These are phyloP conservation scores for Brettanomyces naardenensis DNA, from an alignment of 805 yeast genomes.

Conservation along the genomic window DNA sequence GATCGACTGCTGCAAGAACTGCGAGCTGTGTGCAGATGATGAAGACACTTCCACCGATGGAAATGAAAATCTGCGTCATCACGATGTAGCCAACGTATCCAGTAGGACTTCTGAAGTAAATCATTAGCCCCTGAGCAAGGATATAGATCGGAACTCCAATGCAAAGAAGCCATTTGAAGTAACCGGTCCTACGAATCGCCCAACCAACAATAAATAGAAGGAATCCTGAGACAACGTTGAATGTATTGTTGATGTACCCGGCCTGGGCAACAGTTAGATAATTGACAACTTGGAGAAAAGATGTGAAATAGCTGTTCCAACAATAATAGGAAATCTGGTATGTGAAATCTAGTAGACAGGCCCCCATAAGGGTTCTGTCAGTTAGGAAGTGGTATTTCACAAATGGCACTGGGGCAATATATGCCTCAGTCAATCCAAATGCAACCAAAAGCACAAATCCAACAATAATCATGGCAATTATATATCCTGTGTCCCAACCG, in stretches of 20 bases:
- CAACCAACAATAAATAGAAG: slow-evolving; percentile 16
- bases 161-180: slow-evolving; percentile 17
- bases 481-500: slow-evolving; percentile 30
- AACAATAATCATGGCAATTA: slow-evolving; percentile 36
- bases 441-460: slow-evolving; percentile 30
- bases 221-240: slow-evolving; percentile 19
- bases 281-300: slow-evolving; percentile 17
- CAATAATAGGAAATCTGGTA: slow-evolving; percentile 16
- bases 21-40: slow-evolving; percentile 25
- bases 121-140: slow-evolving; percentile 20
- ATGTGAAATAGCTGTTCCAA: slow-evolving; percentile 19
- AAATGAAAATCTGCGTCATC: slow-evolving; percentile 27
- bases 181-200: slow-evolving; percentile 13
- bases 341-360: slow-evolving; percentile 13
- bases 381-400: slow-evolving; percentile 19
- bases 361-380: slow-evolving; percentile 22
- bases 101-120: slow-evolving; percentile 18
- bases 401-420: slow-evolving; percentile 20
- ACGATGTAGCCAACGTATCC: slow-evolving; percentile 16
- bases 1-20: slow-evolving; percentile 32
- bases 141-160: slow-evolving; percentile 17
- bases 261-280: slow-evolving; percentile 12
- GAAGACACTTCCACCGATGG: slow-evolving; percentile 33
- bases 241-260: slow-evolving; percentile 21
- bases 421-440: slow-evolving; percentile 29